Conservation (phyloP, 495 filamentous ascomycete genomes). For the Bacidia gigantensis region DNA sequence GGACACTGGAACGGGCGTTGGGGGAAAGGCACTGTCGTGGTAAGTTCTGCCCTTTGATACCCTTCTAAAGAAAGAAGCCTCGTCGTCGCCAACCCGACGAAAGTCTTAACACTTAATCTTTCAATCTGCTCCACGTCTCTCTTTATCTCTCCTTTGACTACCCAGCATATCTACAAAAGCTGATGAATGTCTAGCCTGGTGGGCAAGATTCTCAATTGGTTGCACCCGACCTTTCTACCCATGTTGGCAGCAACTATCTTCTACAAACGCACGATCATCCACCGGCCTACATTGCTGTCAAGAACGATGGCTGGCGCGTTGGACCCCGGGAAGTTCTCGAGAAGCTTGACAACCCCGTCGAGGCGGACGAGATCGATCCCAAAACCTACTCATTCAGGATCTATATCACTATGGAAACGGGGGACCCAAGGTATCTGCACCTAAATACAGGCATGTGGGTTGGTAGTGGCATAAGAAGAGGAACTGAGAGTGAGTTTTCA, state of each 20-base stretch:
- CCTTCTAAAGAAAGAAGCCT: no score
- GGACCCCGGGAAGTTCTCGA: slow-evolving; percentile 45
- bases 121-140: neutral
- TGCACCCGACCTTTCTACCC: slow-evolving; percentile 40
- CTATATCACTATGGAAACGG: slow-evolving; percentile 45
- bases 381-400: slow-evolving; percentile 44
- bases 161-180: neutral
- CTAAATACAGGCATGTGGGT: slow-evolving; percentile 50
- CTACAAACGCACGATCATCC: slow-evolving; percentile 46
- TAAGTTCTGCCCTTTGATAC: slow-evolving; percentile 30
- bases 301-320: slow-evolving; percentile 42
- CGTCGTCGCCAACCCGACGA: no score
- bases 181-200: slow-evolving; percentile 31
- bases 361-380: slow-evolving; percentile 40
- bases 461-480: slow-evolving; percentile 43
- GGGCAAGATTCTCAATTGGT: slow-evolving; percentile 47
- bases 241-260: slow-evolving; percentile 39
- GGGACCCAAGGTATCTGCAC: slow-evolving; percentile 47
- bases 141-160: neutral
- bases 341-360: slow-evolving; percentile 37
- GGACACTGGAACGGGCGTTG: slow-evolving; percentile 48
- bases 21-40: slow-evolving; percentile 45
- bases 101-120: no score
- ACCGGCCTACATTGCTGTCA: slow-evolving; percentile 45
- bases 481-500: slow-evolving; percentile 35